Evolutionary conservation across 257 asterid species (phyloP), one percentile per base, ranked within the genome.

Genomic region (Scutellaria galericulata): DNA sequence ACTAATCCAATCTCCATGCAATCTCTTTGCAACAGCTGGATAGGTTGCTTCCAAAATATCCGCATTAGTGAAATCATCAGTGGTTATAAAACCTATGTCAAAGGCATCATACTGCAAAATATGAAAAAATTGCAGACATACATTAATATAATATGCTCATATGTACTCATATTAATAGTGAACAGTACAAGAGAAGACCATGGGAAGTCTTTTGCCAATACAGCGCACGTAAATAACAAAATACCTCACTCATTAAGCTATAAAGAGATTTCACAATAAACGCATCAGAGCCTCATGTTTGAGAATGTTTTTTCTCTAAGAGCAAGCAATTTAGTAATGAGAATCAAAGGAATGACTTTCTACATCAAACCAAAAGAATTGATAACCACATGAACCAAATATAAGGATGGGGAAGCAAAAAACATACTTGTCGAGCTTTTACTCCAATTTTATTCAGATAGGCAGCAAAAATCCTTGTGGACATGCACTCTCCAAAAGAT

Each of bases 401-500:
- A 63, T 73, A 64, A 52, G 58, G n/a, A 22, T 44, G 55, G 22
- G 40, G 22, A 41, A 66, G 11, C 27, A 47, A 55, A 53, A 72
- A 20, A 68, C 92, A 74, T 85, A 89, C 97, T 78, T 92, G 98
- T 41, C 87, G 87, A 64, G 98, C 87, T 85, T 86, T 92, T 48
- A 80, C 91, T 52, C 90, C 96, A 66, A 87, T 84, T 68, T 77
- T 86, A 77, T 86, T 90, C 82, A 92, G 70, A 80, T 85, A 90
- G 18, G 96, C 96, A 9, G 97, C 84, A 86, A 90, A 92, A 74
- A 92, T 77, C 86, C 98, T 83, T 1, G 98, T 92, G 70, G 96
- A 90, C 98, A 90, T 87, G 90, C 98, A 87, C 83, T 92, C 98
- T 70, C 98, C 98, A 52, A 92, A 92, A 42, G 98, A 92, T 66